phyloP scores from a whole-genome alignment of 2,329 filamentous ascomycete genomes.

The Dothiorella sarmentorum region DNA sequence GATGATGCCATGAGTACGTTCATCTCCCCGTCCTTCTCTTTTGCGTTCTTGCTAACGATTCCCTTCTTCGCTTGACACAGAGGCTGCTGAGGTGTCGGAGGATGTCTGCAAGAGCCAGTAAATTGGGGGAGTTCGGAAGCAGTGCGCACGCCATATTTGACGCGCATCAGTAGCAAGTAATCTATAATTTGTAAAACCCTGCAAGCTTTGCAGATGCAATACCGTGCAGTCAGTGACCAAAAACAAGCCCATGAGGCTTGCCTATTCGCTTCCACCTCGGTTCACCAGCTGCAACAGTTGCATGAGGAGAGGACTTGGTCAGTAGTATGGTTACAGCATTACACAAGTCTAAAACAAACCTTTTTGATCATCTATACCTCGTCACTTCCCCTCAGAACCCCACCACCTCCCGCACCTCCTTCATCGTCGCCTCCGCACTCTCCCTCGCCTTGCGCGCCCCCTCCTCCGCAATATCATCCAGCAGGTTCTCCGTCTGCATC shows the following conservation, averaged over 20 bases:
- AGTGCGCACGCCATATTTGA: too few species aligned
- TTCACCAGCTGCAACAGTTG: too few species aligned
- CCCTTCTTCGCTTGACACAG: not conserved
- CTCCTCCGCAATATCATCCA: constrained; percentile 56
- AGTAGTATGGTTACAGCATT: not conserved
- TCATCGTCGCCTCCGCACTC: constrained; percentile 56
- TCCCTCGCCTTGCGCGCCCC: constrained; percentile 60
- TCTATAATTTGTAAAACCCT: constrained; percentile 1
- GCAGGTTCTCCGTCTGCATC: constrained; percentile 45
- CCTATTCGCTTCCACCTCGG: too few species aligned
- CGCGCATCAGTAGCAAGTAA: not conserved
- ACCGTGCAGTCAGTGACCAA: too few species aligned
- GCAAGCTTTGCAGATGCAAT: too few species aligned
- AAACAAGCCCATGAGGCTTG: too few species aligned
- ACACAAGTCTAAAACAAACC: not conserved
- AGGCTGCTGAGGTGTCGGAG: not conserved
- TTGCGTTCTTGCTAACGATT: too few species aligned
- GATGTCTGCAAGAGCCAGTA: constrained; percentile 5
- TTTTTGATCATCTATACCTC: not conserved
- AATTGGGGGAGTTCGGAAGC: too few species aligned
- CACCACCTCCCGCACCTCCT: constrained; percentile 14
- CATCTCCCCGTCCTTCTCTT: not conserved
- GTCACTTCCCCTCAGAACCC: not conserved
- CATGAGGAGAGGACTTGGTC: not conserved
- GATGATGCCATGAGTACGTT: not conserved